Evolutionary conservation across 2,329 filamentous ascomycete genomes (phyloP).

Genomic region (Calonectria ilicicola): DNA sequence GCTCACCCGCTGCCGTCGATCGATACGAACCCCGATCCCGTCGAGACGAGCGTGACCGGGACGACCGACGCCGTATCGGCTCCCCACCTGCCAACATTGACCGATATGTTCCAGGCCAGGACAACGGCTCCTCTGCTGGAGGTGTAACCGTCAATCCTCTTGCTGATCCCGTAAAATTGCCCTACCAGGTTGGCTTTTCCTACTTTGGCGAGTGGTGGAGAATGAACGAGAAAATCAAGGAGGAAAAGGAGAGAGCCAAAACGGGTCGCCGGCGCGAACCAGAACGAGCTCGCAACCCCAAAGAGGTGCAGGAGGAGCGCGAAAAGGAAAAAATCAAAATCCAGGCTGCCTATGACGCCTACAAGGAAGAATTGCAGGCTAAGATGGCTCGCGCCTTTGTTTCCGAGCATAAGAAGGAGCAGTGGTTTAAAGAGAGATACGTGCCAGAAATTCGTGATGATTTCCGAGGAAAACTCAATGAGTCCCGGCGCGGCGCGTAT

Average conservation of each 20-base stretch:
- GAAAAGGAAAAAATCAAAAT: conserved; percentile 85
- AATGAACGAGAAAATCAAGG: conserved; percentile 83
- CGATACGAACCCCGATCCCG: conserved; percentile 80
- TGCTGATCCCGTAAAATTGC: conserved; percentile 77
- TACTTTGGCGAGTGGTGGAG: conserved; percentile 92
- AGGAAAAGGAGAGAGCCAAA: conserved; percentile 79
- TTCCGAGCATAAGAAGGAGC: conserved; percentile 90
- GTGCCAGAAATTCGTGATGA: conserved; percentile 83
- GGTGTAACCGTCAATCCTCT: conserved; percentile 71
- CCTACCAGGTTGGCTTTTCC: conserved; percentile 86
- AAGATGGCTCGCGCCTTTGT: conserved; percentile 93
- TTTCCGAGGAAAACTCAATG: conserved; percentile 80
- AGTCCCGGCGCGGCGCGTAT: conserved; percentile 83
- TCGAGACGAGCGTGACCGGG: conserved; percentile 74
- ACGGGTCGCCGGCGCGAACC: conserved; percentile 77
- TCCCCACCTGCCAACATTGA: conserved; percentile 81
- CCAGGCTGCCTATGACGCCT: conserved; percentile 75
- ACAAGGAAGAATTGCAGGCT: conserved; percentile 76
- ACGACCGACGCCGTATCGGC: conserved; percentile 72
- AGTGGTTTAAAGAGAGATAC: conserved; percentile 98
- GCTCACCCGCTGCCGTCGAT: conserved; percentile 79
- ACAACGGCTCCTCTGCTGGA: conserved; percentile 56
- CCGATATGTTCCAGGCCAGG: conserved; percentile 84
- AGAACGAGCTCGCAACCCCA: conserved; percentile 71
- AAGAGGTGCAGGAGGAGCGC: conserved; percentile 78